Evolutionary conservation across 2,329 filamentous ascomycete genomes (phyloP), one percentile per base, ranked within the genome.

Genomic region (Ophiostoma tasmaniense): DNA sequence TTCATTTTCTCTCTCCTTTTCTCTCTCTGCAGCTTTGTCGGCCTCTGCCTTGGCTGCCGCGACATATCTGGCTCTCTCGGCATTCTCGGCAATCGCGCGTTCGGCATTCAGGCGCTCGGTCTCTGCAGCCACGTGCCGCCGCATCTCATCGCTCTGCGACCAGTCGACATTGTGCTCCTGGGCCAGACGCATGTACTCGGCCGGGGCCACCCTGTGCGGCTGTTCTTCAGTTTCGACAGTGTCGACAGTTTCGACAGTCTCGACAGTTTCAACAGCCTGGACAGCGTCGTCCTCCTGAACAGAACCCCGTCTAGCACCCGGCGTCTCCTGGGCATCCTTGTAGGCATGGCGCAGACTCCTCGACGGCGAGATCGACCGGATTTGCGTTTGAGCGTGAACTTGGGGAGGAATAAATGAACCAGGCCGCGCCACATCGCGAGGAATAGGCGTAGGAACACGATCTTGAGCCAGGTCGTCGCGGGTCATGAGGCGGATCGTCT

Each of bases 81-180:
- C n/a, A n/a, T n/a, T n/a, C n/a, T n/a, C n/a, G n/a, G n/a, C n/a
- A n/a, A n/a, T n/a, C n/a, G n/a, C 33, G 33, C 33, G 33, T 8
- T 33, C 33, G 33, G 59, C 55, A 33, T 66, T 59, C 50, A 39
- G 22, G 13, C 55, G 25, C 39, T 64, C 42, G 17, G 25, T 25
- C 42, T 42, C 39, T 14, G 62, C 62, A n/a, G 8, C 13, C 22
- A 30, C 52, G 22, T 25, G 64, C 70, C 55, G 70, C 3, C 35
- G 4, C 59, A 22, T 66, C 75, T 87, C 83, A 71, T 87, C 85
- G 73, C 80, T 83, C 74, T 88, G 85, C 37, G 83, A 83, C 86
- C 86, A 88, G 75, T 88, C 85, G 68, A 83, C 81, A 39, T 81
- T 78, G 72, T 80, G 79, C 68, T 80, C 77, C 37, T 79, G 71